A percentile compares a stretch with the other conserved stretches of the same genome.
phyloP scores from a whole-genome alignment of 805 yeast genomes.

The Monosporozyma solicola region DNA sequence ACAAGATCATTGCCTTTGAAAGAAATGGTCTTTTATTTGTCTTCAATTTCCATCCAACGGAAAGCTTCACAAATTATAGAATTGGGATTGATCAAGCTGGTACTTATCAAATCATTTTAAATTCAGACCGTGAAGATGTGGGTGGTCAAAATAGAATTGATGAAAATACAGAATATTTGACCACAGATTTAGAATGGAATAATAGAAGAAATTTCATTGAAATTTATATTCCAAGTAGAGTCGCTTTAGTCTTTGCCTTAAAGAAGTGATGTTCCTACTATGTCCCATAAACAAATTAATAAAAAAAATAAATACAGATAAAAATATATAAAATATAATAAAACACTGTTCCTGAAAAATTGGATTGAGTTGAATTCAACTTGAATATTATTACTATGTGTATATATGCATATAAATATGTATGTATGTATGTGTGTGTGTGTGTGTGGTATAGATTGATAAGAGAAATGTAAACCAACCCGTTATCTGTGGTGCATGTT shows the following conservation, averaged over 20 bases:
- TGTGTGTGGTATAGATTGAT: too few relatives aligned
- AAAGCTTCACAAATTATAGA: conserved; percentile 78
- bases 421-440: too few relatives aligned
- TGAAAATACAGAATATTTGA: conserved; percentile 45
- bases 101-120: conserved; percentile 60
- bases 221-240: conserved; percentile 73
- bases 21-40: conserved; percentile 77
- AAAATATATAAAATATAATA: too few relatives aligned
- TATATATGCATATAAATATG: too few relatives aligned
- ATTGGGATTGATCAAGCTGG: conserved; percentile 85
- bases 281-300: too few relatives aligned
- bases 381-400: background rate
- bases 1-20: conserved; percentile 83
- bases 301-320: too few relatives aligned
- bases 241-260: conserved; percentile 51
- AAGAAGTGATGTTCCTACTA: conserved; percentile 5
- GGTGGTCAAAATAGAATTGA: conserved; percentile 81
- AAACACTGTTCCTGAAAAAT: too few relatives aligned
- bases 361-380: background rate
- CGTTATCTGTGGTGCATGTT: background rate
- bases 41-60: conserved; percentile 83
- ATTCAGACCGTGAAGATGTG: conserved; percentile 58
- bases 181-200: conserved; percentile 76
- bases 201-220: conserved; percentile 65
- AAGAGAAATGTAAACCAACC: too few relatives aligned